Evolutionary conservation across 305 asterid species (phyloP).

Genomic region (Fraxinus xanthoxyloides): DNA sequence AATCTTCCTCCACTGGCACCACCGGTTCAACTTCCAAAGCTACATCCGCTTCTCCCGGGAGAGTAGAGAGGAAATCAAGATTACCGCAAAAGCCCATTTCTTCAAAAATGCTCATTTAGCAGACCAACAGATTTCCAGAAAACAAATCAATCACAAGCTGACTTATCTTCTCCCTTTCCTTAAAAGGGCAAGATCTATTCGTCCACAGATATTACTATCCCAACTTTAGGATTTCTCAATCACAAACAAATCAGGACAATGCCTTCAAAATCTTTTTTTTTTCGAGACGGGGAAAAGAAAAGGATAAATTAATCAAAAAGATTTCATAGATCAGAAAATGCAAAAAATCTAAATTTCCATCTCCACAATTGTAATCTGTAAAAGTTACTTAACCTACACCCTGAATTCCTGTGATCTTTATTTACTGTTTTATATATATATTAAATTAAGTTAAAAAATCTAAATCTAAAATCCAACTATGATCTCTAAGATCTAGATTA

Average conservation of each 20-base stretch:
- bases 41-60: constrained; percentile 31
- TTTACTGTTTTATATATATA: not conserved
- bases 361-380: not conserved
- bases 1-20: constrained; percentile 45
- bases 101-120: constrained; percentile 47
- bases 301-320: constrained; percentile 9
- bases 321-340: constrained; percentile 2
- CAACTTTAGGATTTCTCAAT: not conserved
- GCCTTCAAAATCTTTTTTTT: constrained; percentile 13
- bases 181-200: not conserved
- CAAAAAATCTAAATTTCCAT: not conserved
- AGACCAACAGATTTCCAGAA: not conserved
- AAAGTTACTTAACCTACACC: not conserved
- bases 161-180: not conserved
- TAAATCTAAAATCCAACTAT: constrained; percentile 11
- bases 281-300: not conserved
- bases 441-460: not conserved
- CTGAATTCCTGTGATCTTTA: not conserved
- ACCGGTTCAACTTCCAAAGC: constrained; percentile 28
- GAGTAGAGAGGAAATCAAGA: constrained; percentile 42
- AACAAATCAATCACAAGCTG: not conserved
- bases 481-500: constrained; percentile 13
- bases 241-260: constrained; percentile 9
- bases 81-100: constrained; percentile 48
- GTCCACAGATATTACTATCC: not conserved